Percentiles rank a stretch among this genome's conserved stretches.
These are phyloP conservation scores for Melaleuca quinquenervia DNA, from an alignment of 345 rosid genomes.

Conservation along the genomic window DNA sequence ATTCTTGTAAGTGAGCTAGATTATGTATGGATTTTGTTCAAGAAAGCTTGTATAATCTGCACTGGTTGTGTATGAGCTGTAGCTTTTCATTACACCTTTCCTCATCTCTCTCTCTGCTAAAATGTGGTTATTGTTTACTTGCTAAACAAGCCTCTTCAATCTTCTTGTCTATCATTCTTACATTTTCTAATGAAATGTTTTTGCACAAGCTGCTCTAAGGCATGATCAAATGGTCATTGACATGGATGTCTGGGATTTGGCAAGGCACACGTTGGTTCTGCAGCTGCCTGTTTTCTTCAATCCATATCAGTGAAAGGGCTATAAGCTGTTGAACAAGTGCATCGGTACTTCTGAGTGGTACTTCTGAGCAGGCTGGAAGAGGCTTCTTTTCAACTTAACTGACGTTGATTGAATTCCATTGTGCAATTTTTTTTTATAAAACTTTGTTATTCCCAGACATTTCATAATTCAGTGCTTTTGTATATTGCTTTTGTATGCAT, in stretches of 20 bases:
- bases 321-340: slow-evolving; percentile 83
- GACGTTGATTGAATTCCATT: background rate
- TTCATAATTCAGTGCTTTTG: background rate
- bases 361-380: slow-evolving; percentile 96
- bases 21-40: background rate
- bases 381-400: background rate
- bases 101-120: too few species aligned
- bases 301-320: slow-evolving; percentile 90
- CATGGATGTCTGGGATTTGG: slow-evolving; percentile 98
- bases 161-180: too few species aligned
- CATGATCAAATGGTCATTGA: slow-evolving; percentile 21
- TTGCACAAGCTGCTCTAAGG: background rate
- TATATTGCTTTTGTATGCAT: background rate
- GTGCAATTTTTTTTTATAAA: background rate
- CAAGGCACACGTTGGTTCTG: slow-evolving; percentile 95
- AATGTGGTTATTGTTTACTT: too few species aligned
- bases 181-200: too few species aligned
- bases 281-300: slow-evolving; percentile 80
- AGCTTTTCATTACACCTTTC: background rate
- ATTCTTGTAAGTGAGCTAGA: background rate
- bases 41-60: background rate
- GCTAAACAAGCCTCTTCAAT: too few species aligned
- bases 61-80: background rate
- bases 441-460: background rate
- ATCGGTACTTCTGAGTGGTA: slow-evolving; percentile 99